Evolutionary conservation across 345 rosid species (phyloP).

Genomic region (Psidium friedrichsthalianum): DNA sequence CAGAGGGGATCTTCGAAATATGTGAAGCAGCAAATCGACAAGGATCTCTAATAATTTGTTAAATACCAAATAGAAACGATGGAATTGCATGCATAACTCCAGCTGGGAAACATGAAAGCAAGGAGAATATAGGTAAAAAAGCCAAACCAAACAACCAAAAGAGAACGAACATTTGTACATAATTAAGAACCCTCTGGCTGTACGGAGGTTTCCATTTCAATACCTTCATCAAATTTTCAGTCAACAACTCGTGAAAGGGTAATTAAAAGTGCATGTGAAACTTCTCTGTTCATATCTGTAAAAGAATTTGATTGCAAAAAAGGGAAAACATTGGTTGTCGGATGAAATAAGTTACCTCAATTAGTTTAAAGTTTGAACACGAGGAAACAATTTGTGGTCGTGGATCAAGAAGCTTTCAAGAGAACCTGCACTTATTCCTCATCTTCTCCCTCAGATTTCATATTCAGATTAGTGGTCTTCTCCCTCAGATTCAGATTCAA

Average conservation of each 20-base stretch:
- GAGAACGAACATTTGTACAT: too few relatives aligned
- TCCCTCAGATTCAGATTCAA: too few relatives aligned
- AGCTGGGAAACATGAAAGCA: not conserved
- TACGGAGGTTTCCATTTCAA: not conserved
- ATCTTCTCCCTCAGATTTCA: too few relatives aligned
- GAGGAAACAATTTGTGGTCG: too few relatives aligned
- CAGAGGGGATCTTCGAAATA: not conserved
- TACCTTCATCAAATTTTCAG: not conserved
- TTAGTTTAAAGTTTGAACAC: too few relatives aligned
- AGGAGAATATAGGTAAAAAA: not conserved
- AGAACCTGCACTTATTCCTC: too few relatives aligned
- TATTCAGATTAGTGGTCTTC: too few relatives aligned
- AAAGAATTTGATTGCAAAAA: not conserved
- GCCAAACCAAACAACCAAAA: not conserved
- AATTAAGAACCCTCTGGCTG: not conserved
- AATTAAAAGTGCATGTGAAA: not conserved
- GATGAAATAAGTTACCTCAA: too few relatives aligned
- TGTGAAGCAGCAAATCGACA: not conserved
- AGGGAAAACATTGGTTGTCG: not conserved
- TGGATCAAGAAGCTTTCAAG: too few relatives aligned
- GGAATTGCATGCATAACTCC: not conserved
- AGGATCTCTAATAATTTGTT: not conserved
- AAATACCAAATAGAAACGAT: too few relatives aligned
- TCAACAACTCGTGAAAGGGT: not conserved
- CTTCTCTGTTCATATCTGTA: not conserved